Percentiles rank a stretch among this genome's conserved stretches.
phyloP scores from a whole-genome alignment of 1,284 basidiomycete genomes.

The Clitocybe nebularis region DNA sequence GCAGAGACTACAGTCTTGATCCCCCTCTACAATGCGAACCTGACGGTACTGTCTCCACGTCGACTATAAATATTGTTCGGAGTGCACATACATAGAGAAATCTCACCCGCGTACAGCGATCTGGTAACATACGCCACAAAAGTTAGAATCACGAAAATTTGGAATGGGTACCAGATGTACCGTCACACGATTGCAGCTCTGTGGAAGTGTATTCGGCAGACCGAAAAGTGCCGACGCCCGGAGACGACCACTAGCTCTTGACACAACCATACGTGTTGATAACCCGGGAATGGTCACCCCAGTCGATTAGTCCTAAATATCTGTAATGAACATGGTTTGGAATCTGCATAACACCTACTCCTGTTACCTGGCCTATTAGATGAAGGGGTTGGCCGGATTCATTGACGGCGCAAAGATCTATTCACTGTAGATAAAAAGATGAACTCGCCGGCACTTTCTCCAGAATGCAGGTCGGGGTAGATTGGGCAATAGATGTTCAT shows the following conservation, averaged over 20 bases:
- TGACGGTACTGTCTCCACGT: constrained; percentile 5
- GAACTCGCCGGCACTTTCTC: too few relatives aligned
- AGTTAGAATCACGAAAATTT: neutral
- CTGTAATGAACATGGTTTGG: too few relatives aligned
- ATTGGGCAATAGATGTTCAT: too few relatives aligned
- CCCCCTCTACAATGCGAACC: neutral
- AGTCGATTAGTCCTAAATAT: neutral
- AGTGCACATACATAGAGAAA: neutral
- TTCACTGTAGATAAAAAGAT: too few relatives aligned
- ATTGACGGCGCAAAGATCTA: too few relatives aligned
- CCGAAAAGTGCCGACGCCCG: neutral
- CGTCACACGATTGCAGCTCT: constrained; percentile 8
- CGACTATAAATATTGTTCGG: constrained; percentile 8
- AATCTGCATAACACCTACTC: too few relatives aligned
- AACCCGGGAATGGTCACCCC: constrained; percentile 4
- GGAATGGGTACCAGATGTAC: neutral
- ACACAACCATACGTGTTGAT: constrained; percentile 7
- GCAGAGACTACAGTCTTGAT: neutral
- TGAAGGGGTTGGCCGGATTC: too few relatives aligned
- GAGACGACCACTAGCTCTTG: constrained; percentile 2
- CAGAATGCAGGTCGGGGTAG: too few relatives aligned
- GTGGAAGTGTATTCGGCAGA: neutral
- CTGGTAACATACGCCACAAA: constrained; percentile 3
- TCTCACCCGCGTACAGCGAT: constrained; percentile 7
- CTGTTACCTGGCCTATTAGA: too few relatives aligned